Percentiles rank a stretch among this genome's conserved stretches.
These are phyloP conservation scores for Cryptococcus maquisensis DNA, from an alignment of 1,284 basidiomycete genomes.

Conservation along the genomic window DNA sequence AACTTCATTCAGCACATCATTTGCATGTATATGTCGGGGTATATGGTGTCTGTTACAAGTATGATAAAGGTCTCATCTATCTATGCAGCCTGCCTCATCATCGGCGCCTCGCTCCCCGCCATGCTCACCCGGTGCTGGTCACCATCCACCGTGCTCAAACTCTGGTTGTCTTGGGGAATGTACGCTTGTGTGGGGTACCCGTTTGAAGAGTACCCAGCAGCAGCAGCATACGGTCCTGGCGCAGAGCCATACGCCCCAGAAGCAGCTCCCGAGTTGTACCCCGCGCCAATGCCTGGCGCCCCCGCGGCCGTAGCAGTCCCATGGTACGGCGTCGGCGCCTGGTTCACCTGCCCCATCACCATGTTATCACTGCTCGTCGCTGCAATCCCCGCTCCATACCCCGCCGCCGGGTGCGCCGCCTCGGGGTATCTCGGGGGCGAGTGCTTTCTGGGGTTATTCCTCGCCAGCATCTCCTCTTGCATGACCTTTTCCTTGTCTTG, in stretches of 20 bases:
- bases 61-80: background rate
- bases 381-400: background rate
- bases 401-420: background rate
- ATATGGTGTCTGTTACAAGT: background rate
- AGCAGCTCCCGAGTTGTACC: too few relatives aligned
- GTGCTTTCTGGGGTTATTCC: conserved; percentile 13
- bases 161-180: too few relatives aligned
- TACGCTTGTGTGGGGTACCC: background rate
- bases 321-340: background rate
- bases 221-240: background rate
- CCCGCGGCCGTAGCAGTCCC: too few relatives aligned
- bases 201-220: background rate
- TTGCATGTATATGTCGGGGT: background rate
- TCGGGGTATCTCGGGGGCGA: background rate
- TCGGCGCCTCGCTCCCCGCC: conserved; percentile 10
- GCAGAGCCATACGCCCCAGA: background rate
- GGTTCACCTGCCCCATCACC: background rate
- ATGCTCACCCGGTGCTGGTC: conserved; percentile 4
- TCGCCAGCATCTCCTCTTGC: conserved; percentile 23
- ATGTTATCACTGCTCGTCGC: background rate
- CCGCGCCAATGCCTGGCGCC: too few relatives aligned
- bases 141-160: background rate
- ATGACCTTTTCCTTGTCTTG: conserved; percentile 21
- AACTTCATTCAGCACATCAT: too few relatives aligned
- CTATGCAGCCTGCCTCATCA: conserved; percentile 1